These are phyloP conservation scores for Solanum pennellii DNA, from an alignment of 257 asterid species.

Conservation along the genomic window DNA sequence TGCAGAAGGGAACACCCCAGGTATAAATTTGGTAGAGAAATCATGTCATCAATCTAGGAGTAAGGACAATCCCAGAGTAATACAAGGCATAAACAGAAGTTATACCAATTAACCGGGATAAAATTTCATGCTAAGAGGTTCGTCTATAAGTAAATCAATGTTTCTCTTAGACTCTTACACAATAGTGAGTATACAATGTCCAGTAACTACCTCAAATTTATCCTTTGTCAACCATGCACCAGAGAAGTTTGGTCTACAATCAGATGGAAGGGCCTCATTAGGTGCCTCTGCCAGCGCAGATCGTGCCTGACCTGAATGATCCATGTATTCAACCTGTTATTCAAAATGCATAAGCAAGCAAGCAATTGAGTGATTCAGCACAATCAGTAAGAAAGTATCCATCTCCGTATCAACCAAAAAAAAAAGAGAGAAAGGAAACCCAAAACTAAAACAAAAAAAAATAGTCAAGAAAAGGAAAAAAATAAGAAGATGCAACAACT, in stretches of 20 bases:
- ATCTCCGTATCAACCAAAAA: neutral
- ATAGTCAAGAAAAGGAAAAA: neutral
- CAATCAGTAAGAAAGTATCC: neutral
- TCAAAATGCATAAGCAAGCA: neutral
- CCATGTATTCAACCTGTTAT: constrained; percentile 71
- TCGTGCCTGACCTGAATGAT: constrained; percentile 78
- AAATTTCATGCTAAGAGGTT: neutral
- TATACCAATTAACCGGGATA: neutral
- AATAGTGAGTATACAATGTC: neutral
- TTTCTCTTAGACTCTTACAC: neutral
- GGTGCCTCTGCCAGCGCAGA: constrained; percentile 91
- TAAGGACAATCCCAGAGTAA: neutral
- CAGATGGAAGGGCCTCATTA: constrained; percentile 78
- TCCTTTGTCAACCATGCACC: constrained; percentile 90
- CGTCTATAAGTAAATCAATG: neutral
- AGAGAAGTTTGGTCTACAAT: constrained; percentile 85
- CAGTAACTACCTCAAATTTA: constrained; percentile 54
- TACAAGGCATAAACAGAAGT: neutral
- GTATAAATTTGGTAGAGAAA: neutral
- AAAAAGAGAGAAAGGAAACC: neutral
- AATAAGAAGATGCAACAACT: neutral
- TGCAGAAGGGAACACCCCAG: neutral
- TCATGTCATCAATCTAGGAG: neutral
- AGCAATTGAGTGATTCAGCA: neutral
- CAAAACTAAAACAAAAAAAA: neutral